Percentiles rank a stretch among this genome's conserved stretches.
Conservation (phyloP, 768 basidiomycete species). For the Astraeus odoratus region DNA sequence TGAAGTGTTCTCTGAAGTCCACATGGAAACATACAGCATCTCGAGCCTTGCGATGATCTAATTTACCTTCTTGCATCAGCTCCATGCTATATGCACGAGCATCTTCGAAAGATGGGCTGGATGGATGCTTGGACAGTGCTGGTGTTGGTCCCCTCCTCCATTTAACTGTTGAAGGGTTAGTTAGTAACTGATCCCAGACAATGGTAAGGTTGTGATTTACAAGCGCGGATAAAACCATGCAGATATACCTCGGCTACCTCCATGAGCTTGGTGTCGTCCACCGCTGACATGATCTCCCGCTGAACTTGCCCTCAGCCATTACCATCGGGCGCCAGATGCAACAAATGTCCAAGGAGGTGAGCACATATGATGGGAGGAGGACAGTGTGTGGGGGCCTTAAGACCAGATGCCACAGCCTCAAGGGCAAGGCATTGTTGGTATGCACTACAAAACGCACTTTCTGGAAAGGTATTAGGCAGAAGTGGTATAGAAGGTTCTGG, state of each 20-base stretch:
- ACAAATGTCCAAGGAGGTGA: too few relatives aligned
- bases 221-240: too few relatives aligned
- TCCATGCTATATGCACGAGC: too few relatives aligned
- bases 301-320: too few relatives aligned
- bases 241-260: too few relatives aligned
- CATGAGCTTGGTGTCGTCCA: too few relatives aligned
- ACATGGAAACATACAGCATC: constrained; percentile 7
- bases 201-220: not conserved
- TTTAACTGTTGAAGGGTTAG: not conserved
- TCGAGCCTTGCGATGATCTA: too few relatives aligned
- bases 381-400: not conserved
- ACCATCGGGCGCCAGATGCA: not conserved
- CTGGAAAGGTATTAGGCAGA: not conserved
- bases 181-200: not conserved
- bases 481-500: too few relatives aligned
- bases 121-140: constrained; percentile 11
- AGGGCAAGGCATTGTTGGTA: too few relatives aligned
- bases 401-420: not conserved
- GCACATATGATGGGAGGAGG: not conserved
- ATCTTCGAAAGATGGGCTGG: constrained; percentile 15
- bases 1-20: not conserved
- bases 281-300: too few relatives aligned
- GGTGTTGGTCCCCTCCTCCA: constrained; percentile 15
- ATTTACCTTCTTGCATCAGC: too few relatives aligned
- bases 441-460: not conserved